Conservation (phyloP, 2,329 filamentous ascomycete species). For the Fusarium brevicatenulatum region DNA sequence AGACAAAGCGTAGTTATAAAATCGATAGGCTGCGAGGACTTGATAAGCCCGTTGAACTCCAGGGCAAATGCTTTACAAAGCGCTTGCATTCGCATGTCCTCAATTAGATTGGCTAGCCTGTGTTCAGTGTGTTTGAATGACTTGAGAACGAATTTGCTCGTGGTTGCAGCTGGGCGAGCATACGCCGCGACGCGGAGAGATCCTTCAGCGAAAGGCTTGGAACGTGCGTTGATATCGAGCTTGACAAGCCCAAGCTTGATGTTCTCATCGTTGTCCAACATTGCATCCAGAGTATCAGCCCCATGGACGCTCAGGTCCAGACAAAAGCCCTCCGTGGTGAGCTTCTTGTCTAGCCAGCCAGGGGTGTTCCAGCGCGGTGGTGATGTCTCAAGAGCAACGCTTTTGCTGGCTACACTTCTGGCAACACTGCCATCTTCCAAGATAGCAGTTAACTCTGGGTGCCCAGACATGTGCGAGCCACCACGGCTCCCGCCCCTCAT, state of each 20-base stretch:
- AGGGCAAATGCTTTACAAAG: slow-evolving; percentile 55
- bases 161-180: slow-evolving; percentile 44
- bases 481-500: neutral
- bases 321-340: slow-evolving; percentile 37
- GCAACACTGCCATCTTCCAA: slow-evolving; percentile 4
- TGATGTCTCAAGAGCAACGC: neutral
- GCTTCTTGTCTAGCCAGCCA: slow-evolving; percentile 12
- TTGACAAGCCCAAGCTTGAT: slow-evolving; percentile 48
- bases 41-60: slow-evolving; percentile 51
- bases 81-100: slow-evolving; percentile 53
- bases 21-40: slow-evolving; percentile 44
- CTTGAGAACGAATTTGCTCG: slow-evolving; percentile 49
- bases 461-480: neutral
- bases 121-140: slow-evolving; percentile 39
- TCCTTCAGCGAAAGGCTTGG: slow-evolving; percentile 44
- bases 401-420: neutral
- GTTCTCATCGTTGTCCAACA: slow-evolving; percentile 50
- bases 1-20: slow-evolving; percentile 48
- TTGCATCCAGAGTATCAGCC: slow-evolving; percentile 46
- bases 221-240: slow-evolving; percentile 47
- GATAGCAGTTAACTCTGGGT: neutral
- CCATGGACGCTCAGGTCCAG: slow-evolving; percentile 44
- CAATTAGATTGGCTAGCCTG: slow-evolving; percentile 45
- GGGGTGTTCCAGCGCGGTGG: neutral
- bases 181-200: slow-evolving; percentile 44